Conservation (phyloP, 768 basidiomycete species). For the Lentinula sp. region DNA sequence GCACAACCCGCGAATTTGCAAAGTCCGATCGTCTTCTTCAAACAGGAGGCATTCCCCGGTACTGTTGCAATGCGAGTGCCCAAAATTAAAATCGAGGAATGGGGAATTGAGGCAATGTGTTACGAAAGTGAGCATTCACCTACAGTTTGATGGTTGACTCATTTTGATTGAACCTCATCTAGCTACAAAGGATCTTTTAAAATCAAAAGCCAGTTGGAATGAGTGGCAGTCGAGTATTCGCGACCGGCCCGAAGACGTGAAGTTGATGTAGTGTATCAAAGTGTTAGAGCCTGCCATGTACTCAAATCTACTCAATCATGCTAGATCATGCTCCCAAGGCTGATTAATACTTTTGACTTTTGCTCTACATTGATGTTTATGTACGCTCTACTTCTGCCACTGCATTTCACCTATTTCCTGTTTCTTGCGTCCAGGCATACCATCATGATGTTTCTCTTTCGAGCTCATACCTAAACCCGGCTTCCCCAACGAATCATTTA, state of each 20-base stretch:
- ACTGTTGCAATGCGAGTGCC: background rate
- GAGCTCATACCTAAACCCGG: constrained; percentile 11
- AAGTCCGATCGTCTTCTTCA: background rate
- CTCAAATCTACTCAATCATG: no score
- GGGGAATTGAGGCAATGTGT: background rate
- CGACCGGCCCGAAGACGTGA: no score
- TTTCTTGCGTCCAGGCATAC: constrained; percentile 24
- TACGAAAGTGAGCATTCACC: background rate
- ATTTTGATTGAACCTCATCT: no score
- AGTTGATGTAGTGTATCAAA: no score
- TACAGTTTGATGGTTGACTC: no score
- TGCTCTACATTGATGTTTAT: background rate
- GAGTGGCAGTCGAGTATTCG: no score
- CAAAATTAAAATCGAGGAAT: background rate
- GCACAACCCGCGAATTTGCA: background rate
- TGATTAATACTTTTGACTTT: no score
- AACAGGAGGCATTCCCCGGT: background rate
- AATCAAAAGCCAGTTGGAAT: no score
- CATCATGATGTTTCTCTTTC: constrained; percentile 14
- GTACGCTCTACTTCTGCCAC: background rate
- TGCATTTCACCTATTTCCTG: constrained; percentile 18
- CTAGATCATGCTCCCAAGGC: no score
- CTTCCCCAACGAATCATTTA: constrained; percentile 6
- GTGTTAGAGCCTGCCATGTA: no score
- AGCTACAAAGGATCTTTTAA: no score